Evolutionary conservation across 176 grass and related monocot species (phyloP).

Genomic region (Bonia amplexicaulis): DNA sequence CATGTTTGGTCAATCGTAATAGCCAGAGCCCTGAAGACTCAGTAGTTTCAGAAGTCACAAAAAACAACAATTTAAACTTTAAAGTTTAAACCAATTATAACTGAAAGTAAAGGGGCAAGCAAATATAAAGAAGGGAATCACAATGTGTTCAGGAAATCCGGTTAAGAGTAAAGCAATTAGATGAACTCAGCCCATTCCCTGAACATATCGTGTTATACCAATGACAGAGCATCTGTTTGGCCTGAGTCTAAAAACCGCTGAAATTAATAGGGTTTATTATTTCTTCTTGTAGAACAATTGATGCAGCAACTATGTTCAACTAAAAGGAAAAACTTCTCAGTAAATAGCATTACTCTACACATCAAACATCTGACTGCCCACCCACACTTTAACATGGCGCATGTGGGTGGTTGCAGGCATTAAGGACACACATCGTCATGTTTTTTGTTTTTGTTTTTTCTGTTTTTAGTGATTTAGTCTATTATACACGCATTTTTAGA

Average conservation of each 20-base stretch:
- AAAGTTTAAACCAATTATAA: background rate
- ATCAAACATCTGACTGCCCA: conserved; percentile 5
- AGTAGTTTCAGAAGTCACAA: background rate
- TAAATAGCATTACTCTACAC: conserved; percentile 6
- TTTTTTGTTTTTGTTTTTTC: background rate
- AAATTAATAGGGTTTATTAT: background rate
- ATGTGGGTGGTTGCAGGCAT: background rate
- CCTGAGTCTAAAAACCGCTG: background rate
- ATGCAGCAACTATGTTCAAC: background rate
- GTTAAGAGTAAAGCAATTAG: background rate
- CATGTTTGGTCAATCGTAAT: background rate
- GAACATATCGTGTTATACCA: conserved; percentile 1
- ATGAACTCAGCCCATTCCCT: background rate
- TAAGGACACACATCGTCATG: conserved; percentile 4
- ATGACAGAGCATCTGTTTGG: background rate
- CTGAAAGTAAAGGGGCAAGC: background rate
- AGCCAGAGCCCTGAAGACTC: background rate
- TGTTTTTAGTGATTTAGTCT: background rate
- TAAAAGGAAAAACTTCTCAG: background rate
- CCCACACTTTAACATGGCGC: background rate
- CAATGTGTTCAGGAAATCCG: background rate
- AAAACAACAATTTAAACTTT: background rate
- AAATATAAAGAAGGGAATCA: background rate
- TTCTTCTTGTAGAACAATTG: background rate
- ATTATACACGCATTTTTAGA: background rate